These are phyloP conservation scores for Myxozyma neotropica DNA, from an alignment of 805 yeast genomes.

Conservation along the genomic window DNA sequence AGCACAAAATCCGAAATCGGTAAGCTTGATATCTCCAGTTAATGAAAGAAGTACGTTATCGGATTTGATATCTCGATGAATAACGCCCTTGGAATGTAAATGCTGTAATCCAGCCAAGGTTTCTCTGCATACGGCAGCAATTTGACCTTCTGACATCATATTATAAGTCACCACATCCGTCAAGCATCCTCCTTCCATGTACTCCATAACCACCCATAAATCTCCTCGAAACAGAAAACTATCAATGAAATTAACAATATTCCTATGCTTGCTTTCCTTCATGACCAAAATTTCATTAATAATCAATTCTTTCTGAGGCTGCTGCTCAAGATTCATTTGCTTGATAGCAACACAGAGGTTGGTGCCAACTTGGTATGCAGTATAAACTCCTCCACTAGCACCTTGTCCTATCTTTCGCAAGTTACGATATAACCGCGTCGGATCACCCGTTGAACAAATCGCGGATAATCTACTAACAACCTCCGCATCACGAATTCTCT, in stretches of 20 bases:
- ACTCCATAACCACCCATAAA: conserved; percentile 98
- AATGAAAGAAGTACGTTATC: conserved; percentile 85
- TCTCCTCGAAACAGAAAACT: conserved; percentile 69
- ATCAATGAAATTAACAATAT: conserved; percentile 92
- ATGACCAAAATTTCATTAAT: conserved; percentile 94
- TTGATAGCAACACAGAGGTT: conserved; percentile 79
- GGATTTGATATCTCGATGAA: conserved; percentile 94
- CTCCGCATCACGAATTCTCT: conserved; percentile 74
- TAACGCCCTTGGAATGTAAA: conserved; percentile 87
- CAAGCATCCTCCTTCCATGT: conserved; percentile 97
- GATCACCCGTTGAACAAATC: conserved; percentile 83
- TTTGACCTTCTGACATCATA: conserved; percentile 89
- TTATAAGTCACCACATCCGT: conserved; percentile 93
- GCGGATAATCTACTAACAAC: conserved; percentile 76
- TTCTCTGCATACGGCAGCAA: conserved; percentile 92
- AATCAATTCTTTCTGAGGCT: conserved; percentile 92
- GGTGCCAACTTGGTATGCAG: conserved; percentile 63
- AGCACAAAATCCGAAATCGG: conserved; percentile 97
- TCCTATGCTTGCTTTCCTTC: conserved; percentile 87
- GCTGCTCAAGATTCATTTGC: conserved; percentile 92
- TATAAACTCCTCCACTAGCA: conserved; percentile 95
- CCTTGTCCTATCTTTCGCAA: conserved; percentile 93
- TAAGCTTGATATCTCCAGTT: conserved; percentile 86
- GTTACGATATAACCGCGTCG: conserved; percentile 60
- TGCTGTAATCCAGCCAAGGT: conserved; percentile 84